Conservation (phyloP, 768 basidiomycete species). For the Lactarius quietus region DNA sequence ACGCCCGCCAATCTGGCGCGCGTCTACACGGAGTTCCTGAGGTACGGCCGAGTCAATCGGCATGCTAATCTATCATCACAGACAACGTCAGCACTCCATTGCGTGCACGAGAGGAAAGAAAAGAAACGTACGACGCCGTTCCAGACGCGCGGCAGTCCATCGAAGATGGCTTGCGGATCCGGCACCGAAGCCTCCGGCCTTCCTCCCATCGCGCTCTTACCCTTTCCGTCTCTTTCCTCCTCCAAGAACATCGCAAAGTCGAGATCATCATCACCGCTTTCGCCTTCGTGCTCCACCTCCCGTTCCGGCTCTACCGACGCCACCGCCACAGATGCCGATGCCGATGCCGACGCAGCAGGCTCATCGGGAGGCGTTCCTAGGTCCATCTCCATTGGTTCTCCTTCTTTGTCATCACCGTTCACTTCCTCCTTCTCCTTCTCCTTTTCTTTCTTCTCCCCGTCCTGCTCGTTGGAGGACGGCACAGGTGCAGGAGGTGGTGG, state of each 20-base stretch:
- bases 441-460: conserved; percentile 38
- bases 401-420: background rate
- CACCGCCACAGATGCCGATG: background rate
- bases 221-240: conserved; percentile 44
- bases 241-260: conserved; percentile 84
- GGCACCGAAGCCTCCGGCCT: conserved; percentile 14
- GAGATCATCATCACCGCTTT: conserved; percentile 47
- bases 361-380: conserved; percentile 9
- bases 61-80: conserved; percentile 59
- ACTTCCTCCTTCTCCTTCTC: conserved; percentile 78
- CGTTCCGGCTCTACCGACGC: conserved; percentile 9
- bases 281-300: conserved; percentile 40
- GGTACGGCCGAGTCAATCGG: conserved; percentile 69
- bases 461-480: conserved; percentile 17
- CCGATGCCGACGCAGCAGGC: background rate
- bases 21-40: conserved; percentile 61
- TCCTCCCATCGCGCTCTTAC: conserved; percentile 4
- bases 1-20: conserved; percentile 79
- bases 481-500: conserved; percentile 30
- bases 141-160: conserved; percentile 65
- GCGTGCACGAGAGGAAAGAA: background rate
- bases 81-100: conserved; percentile 21
- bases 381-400: conserved; percentile 10
- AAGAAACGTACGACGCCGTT: conserved; percentile 56
- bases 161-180: conserved; percentile 40